Percentiles rank a stretch among this genome's conserved stretches.
Evolutionary conservation across 176 grass and related monocot genomes (phyloP).

Genomic region (Paspalum vaginatum): DNA sequence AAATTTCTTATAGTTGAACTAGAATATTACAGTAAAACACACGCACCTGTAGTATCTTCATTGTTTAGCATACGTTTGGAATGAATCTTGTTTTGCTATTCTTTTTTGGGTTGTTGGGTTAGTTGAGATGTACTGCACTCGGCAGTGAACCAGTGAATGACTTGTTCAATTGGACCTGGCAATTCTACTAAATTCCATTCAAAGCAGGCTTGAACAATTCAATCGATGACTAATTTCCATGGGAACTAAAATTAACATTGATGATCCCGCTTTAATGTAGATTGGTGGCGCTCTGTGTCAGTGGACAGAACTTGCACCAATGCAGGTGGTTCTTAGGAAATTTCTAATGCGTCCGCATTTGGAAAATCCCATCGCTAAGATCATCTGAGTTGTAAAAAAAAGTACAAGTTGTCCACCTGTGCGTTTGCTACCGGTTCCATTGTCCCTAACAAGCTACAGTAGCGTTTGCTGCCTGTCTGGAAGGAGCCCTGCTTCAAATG

Average conservation of each 20-base stretch:
- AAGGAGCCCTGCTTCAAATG: neutral
- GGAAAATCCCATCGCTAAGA: neutral
- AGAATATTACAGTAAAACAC: conserved; percentile 18
- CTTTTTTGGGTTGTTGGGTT: conserved; percentile 17
- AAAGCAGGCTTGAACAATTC: neutral
- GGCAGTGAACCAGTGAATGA: neutral
- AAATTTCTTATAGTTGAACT: conserved; percentile 11
- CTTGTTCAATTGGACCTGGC: conserved; percentile 1
- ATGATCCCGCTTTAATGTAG: neutral
- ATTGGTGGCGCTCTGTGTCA: conserved; percentile 2
- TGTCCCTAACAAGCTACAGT: neutral
- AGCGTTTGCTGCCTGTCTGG: neutral
- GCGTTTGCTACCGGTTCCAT: too few relatives aligned
- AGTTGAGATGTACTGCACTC: neutral
- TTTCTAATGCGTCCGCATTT: neutral
- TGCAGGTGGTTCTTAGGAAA: neutral
- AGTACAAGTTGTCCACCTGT: too few relatives aligned
- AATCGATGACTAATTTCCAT: neutral
- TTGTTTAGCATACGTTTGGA: conserved; percentile 21
- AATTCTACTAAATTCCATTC: neutral
- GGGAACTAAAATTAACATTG: neutral
- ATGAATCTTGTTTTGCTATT: conserved; percentile 33
- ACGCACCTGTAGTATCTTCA: conserved; percentile 23
- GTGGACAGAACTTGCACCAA: neutral
- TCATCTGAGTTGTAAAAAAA: too few relatives aligned